phyloP scores from a whole-genome alignment of 202 grass and related monocot species.

The Panicum hallii region DNA sequence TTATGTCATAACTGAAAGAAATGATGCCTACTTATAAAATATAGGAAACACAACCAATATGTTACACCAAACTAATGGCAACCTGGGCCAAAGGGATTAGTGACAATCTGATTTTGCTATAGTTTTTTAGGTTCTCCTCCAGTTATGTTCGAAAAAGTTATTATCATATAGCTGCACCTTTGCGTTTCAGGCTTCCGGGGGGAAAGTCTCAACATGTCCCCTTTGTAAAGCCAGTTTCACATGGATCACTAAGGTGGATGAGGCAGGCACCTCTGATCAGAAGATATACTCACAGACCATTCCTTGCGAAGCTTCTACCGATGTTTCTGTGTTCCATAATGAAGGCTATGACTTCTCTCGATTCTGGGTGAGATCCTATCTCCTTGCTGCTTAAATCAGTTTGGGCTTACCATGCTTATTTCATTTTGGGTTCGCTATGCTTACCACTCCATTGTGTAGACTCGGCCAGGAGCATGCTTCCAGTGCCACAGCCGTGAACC shows the following conservation, averaged over 20 bases:
- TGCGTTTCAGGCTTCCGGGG: conserved; percentile 59
- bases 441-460: conserved; percentile 33
- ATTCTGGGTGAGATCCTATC: conserved; percentile 50
- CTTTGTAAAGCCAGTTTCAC: conserved; percentile 81
- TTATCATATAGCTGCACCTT: background rate
- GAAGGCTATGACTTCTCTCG: conserved; percentile 26
- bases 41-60: background rate
- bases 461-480: conserved; percentile 57
- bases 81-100: background rate
- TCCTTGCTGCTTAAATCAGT: background rate
- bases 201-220: conserved; percentile 77
- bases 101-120: background rate
- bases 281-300: conserved; percentile 97
- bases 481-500: conserved; percentile 72
- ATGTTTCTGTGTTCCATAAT: conserved; percentile 43
- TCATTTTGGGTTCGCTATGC: background rate
- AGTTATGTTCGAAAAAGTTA: background rate
- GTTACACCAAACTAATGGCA: background rate
- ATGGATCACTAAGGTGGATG: conserved; percentile 76
- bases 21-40: conserved; percentile 24
- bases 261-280: conserved; percentile 71
- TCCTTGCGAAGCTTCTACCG: conserved; percentile 52
- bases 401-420: background rate
- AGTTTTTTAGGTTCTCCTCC: background rate
- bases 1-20: conserved; percentile 9